A percentile compares a stretch with the other conserved stretches of the same genome.
phyloP scores from a whole-genome alignment of 208 protist genomes.

The Leishmania aethiopica region DNA sequence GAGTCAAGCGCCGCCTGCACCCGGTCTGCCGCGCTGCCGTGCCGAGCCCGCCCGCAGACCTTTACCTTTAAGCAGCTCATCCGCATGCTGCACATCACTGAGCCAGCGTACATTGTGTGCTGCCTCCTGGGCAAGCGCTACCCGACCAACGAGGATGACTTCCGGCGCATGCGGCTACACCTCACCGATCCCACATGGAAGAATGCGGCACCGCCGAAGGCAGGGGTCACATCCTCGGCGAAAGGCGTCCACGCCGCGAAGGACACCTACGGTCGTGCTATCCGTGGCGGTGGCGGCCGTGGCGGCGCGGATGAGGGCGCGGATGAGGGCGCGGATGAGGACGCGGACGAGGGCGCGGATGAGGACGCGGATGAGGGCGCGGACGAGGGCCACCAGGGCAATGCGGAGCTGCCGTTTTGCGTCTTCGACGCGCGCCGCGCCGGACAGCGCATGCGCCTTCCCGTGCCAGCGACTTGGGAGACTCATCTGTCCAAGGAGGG shows the following conservation, averaged over 20 bases:
- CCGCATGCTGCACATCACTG: constrained; percentile 80
- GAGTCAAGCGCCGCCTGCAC: background rate
- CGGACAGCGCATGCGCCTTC: constrained; percentile 94
- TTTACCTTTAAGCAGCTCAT: constrained; percentile 86
- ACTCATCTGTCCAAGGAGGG: constrained; percentile 81
- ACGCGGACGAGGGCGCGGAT: too few species aligned
- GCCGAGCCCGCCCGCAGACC: background rate
- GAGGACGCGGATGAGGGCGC: too few species aligned
- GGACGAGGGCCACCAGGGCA: background rate
- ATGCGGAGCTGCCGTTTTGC: background rate
- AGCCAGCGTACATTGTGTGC: constrained; percentile 85
- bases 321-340: too few species aligned
- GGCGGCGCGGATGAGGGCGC: too few species aligned
- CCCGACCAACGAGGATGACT: constrained; percentile 77
- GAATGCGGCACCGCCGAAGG: background rate
- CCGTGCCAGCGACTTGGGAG: constrained; percentile 93
- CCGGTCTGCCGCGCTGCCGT: background rate
- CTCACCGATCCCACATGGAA: constrained; percentile 23
- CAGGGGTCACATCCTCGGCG: background rate
- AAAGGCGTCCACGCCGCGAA: background rate
- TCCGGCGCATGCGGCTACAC: constrained; percentile 48
- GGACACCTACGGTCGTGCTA: background rate
- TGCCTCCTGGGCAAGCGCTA: constrained; percentile 95
- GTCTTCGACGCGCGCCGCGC: constrained; percentile 71
- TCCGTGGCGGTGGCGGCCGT: too few species aligned